Evolutionary conservation across 2,329 filamentous ascomycete genomes (phyloP), one percentile per base, ranked within the genome.

Genomic region (Sarocladium brachiariae): DNA sequence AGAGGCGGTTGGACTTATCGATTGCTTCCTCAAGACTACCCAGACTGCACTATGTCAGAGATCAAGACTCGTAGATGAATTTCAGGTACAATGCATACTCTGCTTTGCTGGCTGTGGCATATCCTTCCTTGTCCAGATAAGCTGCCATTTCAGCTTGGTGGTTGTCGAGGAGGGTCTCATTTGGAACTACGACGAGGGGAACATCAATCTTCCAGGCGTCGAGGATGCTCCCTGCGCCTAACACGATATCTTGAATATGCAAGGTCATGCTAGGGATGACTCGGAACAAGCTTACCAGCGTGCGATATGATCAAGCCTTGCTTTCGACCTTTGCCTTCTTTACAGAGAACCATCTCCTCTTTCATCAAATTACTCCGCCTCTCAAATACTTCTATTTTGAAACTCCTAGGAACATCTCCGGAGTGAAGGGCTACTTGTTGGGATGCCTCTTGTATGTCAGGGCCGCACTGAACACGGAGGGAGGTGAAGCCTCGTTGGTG

Each of bases 81-180:
- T 5, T 39, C 9, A 50, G 6, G 16, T 23, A 30, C 24, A 7
- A 30, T n/a, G 63, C 77, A 51, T 75, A 89, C 85, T 77, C 74
- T 37, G 89, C 69, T 50, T 75, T 71, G 10, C 86, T 87, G 58
- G 84, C 77, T n/a, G 91, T 75, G 2, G 89, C 81, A 67, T 95
- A 95, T 21, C 86, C 84, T 57, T 89, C 80, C 21, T 74, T 70
- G 27, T 86, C 80, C 51, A 97, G 77, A 57, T 88, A 84, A 47
- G 83, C 74, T 1, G 92, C 92, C 50, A 99, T 78, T 65, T 97
- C 89, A 18, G 82, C 78, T 67, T 99, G 93, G 63, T 99, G 93
- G 60, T 99, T 92, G 61, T 95, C 84, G 59, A 96, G 77, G 1
- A 99, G 77, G 6, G 75, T 73, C 2, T 82, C 77, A 65, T 99